Conservation (phyloP, 768 basidiomycete genomes). For the Suillus subaureus region DNA sequence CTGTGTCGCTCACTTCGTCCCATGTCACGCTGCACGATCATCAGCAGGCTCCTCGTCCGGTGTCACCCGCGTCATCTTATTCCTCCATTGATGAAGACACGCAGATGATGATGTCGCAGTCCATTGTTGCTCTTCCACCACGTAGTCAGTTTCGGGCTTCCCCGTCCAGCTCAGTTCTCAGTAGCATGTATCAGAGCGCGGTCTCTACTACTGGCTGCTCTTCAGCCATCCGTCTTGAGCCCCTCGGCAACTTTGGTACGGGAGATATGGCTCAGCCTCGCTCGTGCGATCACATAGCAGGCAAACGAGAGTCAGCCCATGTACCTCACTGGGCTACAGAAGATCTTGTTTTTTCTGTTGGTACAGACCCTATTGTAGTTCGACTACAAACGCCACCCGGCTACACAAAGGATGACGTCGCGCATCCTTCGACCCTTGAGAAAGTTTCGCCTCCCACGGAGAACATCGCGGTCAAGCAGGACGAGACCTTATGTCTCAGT, state of each 20-base stretch:
- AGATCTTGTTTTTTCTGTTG: constrained; percentile 61
- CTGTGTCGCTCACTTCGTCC: constrained; percentile 26
- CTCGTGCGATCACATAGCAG: neutral
- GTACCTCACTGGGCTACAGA: constrained; percentile 26
- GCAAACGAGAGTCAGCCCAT: constrained; percentile 11
- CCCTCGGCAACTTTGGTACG: constrained; percentile 1
- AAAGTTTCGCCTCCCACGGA: constrained; percentile 7
- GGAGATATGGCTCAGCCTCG: constrained; percentile 6
- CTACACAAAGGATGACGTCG: constrained; percentile 15
- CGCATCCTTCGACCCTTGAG: constrained; percentile 11
- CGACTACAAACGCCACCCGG: constrained; percentile 51
- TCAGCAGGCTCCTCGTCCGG: constrained; percentile 9
- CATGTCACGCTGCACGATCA: constrained; percentile 13
- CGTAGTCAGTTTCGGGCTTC: constrained; percentile 35
- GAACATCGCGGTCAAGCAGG: constrained; percentile 6
- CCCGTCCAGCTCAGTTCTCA: constrained; percentile 50
- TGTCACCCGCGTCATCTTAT: constrained; percentile 51
- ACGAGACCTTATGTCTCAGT: constrained; percentile 42
- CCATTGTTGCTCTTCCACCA: constrained; percentile 62
- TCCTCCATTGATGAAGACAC: constrained; percentile 66
- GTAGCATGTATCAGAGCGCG: constrained; percentile 82
- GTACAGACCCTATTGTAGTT: constrained; percentile 60
- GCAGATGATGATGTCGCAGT: constrained; percentile 74
- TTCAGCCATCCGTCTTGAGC: constrained; percentile 5
- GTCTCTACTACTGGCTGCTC: constrained; percentile 39